phyloP scores from a whole-genome alignment of 495 filamentous ascomycete genomes.

The Penicillium chermesinum region DNA sequence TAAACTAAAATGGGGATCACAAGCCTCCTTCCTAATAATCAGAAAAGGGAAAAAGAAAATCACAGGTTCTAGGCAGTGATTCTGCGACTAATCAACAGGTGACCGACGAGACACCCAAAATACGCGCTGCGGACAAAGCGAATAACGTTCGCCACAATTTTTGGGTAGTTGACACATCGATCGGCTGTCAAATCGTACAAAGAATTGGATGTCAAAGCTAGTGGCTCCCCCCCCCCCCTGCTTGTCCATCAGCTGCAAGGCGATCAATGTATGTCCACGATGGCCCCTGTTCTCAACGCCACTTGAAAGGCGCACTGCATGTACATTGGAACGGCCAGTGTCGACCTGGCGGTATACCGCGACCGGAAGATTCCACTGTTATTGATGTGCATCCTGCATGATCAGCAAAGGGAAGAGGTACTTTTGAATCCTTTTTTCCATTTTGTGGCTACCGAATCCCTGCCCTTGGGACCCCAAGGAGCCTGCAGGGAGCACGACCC shows the following conservation, averaged over 20 bases:
- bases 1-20: too few species aligned
- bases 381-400: too few species aligned
- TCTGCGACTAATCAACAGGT: background rate
- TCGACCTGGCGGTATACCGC: constrained; percentile 1
- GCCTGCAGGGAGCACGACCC: too few species aligned
- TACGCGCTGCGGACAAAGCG: background rate
- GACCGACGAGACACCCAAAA: background rate
- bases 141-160: constrained; percentile 9
- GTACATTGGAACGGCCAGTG: background rate
- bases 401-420: background rate
- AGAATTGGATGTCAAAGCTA: constrained; percentile 8
- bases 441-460: background rate
- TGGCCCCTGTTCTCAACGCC: background rate
- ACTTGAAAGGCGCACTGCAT: background rate
- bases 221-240: too few species aligned
- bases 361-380: background rate
- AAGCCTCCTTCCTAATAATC: too few species aligned
- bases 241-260: constrained; percentile 6
- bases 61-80: background rate
- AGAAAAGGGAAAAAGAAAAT: too few species aligned
- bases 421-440: background rate
- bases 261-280: background rate
- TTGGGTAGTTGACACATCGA: constrained; percentile 16
- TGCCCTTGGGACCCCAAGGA: background rate
- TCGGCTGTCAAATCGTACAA: constrained; percentile 9